Conservation (phyloP, 371 early-diverging fungal species). For the Syncephalis plumigaleata region DNA sequence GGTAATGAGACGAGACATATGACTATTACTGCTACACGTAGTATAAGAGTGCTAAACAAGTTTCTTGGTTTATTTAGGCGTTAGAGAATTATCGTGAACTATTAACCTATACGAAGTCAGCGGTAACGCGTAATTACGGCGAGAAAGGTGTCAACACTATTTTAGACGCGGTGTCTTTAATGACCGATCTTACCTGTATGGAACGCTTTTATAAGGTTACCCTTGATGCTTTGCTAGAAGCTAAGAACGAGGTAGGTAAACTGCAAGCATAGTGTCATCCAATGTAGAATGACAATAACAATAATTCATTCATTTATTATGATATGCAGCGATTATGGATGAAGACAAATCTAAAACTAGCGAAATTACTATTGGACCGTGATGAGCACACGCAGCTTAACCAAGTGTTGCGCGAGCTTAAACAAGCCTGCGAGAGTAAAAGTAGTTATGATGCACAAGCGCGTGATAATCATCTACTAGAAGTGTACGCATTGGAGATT, state of each 20-base stretch:
- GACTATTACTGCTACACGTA: not conserved
- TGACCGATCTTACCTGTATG: constrained; percentile 58
- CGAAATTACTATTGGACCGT: constrained; percentile 77
- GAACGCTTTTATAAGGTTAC: constrained; percentile 74
- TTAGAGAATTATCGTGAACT: constrained; percentile 57
- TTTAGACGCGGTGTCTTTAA: constrained; percentile 63
- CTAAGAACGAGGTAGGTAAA: constrained; percentile 53
- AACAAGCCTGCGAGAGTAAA: constrained; percentile 57
- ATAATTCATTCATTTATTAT: not conserved
- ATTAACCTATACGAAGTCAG: constrained; percentile 58
- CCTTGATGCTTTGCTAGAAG: constrained; percentile 46
- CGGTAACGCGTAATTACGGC: constrained; percentile 79
- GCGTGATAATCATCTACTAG: constrained; percentile 80
- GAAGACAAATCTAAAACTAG: constrained; percentile 81
- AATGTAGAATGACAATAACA: not conserved
- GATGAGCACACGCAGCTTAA: constrained; percentile 51
- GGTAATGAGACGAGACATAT: constrained; percentile 14
- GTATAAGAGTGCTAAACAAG: not conserved
- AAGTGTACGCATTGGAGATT: constrained; percentile 81
- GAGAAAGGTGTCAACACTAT: constrained; percentile 94
- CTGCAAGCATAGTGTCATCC: not conserved
- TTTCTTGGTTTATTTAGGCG: constrained; percentile 23
- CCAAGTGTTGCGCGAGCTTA: constrained; percentile 52
- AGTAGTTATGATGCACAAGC: constrained; percentile 73
- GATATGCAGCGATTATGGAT: constrained; percentile 60